Evolutionary conservation across 2,329 filamentous ascomycete species (phyloP), one percentile per base, ranked within the genome.

Genomic region (Neoscytalidium dimidiatum): DNA sequence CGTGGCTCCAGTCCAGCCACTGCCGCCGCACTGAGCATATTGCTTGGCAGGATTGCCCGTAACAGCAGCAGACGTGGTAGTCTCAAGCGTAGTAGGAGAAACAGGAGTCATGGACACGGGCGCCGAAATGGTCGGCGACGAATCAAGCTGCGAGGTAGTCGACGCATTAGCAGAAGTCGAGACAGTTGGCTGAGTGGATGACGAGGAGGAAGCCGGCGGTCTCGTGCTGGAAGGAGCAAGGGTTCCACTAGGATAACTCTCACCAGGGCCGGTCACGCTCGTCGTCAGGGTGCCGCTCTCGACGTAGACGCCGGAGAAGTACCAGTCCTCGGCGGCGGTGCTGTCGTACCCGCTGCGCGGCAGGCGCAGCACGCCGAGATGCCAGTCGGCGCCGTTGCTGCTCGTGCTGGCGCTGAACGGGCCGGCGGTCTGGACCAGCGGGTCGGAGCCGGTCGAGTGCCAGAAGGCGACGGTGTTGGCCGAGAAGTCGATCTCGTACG

Each of bases 331-430:
- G 2, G 76, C 75, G 41, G 74, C 79, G 3, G 72, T 74, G 43
- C 86, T 84, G 51, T 82, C 75, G 53, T 84, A 84, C 0, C 86
- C 86, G 35, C 79, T 77, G 19, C 85, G 81, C 13, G 88, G 86
- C 64, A 92, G 80, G 68, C 90, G 85, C 62, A 92, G 80, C 26
- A 90, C 85, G 65, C 90, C 90, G 52, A 92, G 76, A 77, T 92
- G 90, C 88, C 88, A 92, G 73, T 92, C 90, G 2, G 83, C 84
- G 43, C 88, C 89, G 74, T 92, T 90, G 56, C 86, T 89, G 29
- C 82, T 86, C 4, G 89, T 86, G 56, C 83, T 84, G 0, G 82
- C 85, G 4, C 82, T 81, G 56, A 92, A 83, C 1, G 88, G 86
- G 3, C 83, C 82, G 4, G 88, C 87, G 0, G 85, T 84, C 72